Evolutionary conservation across 768 basidiomycete species (phyloP).

Genomic region (Termitomyces heimii): DNA sequence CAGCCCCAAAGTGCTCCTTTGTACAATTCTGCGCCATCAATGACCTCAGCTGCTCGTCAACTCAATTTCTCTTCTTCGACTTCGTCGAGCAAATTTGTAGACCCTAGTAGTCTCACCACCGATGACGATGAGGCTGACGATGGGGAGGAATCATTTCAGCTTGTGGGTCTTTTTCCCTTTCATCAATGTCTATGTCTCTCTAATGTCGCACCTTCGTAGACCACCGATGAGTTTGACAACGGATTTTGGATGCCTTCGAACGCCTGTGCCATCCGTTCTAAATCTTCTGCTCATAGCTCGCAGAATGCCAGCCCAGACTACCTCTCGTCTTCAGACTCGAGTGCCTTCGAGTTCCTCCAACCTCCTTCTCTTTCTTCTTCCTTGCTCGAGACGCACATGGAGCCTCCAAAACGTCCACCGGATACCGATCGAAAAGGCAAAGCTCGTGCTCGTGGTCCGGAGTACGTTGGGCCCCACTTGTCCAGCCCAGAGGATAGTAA

Average conservation of each 20-base stretch:
- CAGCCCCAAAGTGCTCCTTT: slow-evolving; percentile 13
- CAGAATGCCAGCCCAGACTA: slow-evolving; percentile 19
- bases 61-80: slow-evolving; percentile 31
- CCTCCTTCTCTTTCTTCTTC: slow-evolving; percentile 6
- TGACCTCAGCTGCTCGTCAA: slow-evolving; percentile 27
- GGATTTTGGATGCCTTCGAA: slow-evolving; percentile 18
- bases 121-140: slow-evolving; percentile 30
- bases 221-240: slow-evolving; percentile 24
- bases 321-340: slow-evolving; percentile 13
- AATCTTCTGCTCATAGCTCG: slow-evolving; percentile 20
- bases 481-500: slow-evolving; percentile 24
- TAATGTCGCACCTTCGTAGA: slow-evolving; percentile 15
- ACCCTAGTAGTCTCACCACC: slow-evolving; percentile 34
- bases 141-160: slow-evolving; percentile 16
- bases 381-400: slow-evolving; percentile 1
- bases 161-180: slow-evolving; percentile 20
- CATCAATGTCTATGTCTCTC: slow-evolving; percentile 7
- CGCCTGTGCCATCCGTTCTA: slow-evolving; percentile 1
- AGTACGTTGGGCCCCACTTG: slow-evolving; percentile 29
- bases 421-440: slow-evolving; percentile 15
- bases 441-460: slow-evolving; percentile 18
- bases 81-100: slow-evolving; percentile 34
- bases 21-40: slow-evolving; percentile 20
- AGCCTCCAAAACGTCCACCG: slow-evolving; percentile 15
- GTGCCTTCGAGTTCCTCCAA: slow-evolving; percentile 21